phyloP scores from a whole-genome alignment of 1,139 yeast genomes.

The Suhomyces chickasaworum region DNA sequence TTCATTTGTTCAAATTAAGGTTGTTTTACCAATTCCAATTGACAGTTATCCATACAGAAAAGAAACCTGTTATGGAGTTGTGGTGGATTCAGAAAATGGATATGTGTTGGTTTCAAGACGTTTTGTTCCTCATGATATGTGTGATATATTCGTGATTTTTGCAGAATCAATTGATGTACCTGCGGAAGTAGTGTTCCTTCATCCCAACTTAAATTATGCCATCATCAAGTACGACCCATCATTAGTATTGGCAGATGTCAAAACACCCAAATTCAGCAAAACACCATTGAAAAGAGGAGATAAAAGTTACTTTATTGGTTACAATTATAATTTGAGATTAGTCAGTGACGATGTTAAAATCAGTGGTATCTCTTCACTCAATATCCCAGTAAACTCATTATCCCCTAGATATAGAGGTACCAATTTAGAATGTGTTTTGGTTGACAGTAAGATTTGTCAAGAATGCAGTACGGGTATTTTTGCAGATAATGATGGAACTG shows the following conservation, averaged over 20 bases:
- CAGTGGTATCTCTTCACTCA: constrained; percentile 73
- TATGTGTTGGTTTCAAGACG: constrained; percentile 78
- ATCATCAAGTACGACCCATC: constrained; percentile 80
- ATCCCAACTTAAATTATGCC: constrained; percentile 87
- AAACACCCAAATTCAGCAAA: constrained; percentile 63
- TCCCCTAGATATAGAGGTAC: constrained; percentile 86
- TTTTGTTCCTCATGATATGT: constrained; percentile 80
- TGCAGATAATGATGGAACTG: constrained; percentile 75
- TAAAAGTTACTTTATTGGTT: constrained; percentile 74
- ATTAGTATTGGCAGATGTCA: constrained; percentile 45
- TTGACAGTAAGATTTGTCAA: constrained; percentile 71
- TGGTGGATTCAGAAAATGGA: constrained; percentile 79
- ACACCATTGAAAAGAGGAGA: constrained; percentile 74
- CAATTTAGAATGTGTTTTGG: constrained; percentile 73
- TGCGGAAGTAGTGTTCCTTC: constrained; percentile 78
- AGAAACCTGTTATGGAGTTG: constrained; percentile 72
- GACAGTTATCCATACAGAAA: constrained; percentile 72
- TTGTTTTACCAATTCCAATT: constrained; percentile 65
- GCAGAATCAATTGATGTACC: constrained; percentile 87
- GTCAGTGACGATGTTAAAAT: constrained; percentile 77
- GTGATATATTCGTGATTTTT: constrained; percentile 75
- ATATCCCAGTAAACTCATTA: constrained; percentile 66
- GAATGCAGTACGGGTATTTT: constrained; percentile 82
- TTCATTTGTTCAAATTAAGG: constrained; percentile 67
- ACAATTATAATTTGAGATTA: constrained; percentile 67